These are phyloP conservation scores for Phoma sp. DNA, from an alignment of 2,329 filamentous ascomycete genomes.

Conservation along the genomic window DNA sequence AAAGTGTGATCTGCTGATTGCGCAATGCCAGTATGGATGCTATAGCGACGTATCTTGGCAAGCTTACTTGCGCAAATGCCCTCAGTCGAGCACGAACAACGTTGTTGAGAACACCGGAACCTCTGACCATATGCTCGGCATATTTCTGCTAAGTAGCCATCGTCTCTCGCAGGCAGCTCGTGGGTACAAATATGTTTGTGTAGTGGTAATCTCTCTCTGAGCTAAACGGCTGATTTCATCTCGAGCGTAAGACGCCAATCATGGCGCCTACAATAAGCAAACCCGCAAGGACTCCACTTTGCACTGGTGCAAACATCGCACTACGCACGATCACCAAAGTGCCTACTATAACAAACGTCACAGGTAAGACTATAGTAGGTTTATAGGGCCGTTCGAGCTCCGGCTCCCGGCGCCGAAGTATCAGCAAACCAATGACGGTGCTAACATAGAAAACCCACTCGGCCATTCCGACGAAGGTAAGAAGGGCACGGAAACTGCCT, in stretches of 20 bases:
- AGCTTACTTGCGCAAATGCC: conserved; percentile 16
- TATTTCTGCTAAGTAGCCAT: neutral
- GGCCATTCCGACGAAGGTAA: conserved; percentile 59
- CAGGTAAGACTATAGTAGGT: conserved; percentile 59
- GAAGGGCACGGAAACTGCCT: conserved; percentile 66
- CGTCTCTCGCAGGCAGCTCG: neutral
- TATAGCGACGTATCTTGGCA: conserved; percentile 3
- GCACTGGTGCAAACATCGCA: conserved; percentile 64
- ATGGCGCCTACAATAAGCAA: conserved; percentile 60
- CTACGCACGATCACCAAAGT: conserved; percentile 67
- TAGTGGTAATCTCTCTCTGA: neutral
- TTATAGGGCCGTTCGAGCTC: conserved; percentile 64
- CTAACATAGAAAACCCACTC: conserved; percentile 70
- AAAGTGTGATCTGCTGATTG: neutral
- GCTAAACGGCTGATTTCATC: conserved; percentile 4
- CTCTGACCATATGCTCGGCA: neutral
- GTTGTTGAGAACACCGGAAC: no score
- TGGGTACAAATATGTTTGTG: no score
- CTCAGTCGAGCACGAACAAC: no score
- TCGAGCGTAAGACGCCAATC: conserved; percentile 40
- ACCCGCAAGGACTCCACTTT: conserved; percentile 60
- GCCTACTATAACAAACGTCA: conserved; percentile 64
- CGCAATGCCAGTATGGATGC: neutral
- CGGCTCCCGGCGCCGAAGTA: conserved; percentile 65
- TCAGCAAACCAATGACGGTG: conserved; percentile 65